phyloP scores from a whole-genome alignment of 106 monocot genomes.

The Acorus gramineus region DNA sequence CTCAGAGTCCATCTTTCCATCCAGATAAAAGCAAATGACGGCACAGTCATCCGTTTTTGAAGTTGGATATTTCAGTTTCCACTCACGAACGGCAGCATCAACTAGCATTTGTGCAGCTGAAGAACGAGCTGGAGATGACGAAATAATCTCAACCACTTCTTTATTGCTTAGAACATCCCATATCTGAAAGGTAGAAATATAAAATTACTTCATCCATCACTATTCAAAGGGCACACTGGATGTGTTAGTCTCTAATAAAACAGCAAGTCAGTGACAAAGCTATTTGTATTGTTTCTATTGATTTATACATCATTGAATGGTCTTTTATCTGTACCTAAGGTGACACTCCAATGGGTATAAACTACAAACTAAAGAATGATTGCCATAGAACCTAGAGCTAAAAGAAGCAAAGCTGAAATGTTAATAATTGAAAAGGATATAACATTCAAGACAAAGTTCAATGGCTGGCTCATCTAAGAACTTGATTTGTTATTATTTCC shows the following conservation, averaged over 20 bases:
- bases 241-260: not conserved
- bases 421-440: too few relatives aligned
- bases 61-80: constrained; percentile 39
- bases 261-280: too few relatives aligned
- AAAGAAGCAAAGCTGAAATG: too few relatives aligned
- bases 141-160: constrained; percentile 32
- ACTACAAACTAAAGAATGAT: too few relatives aligned
- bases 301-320: too few relatives aligned
- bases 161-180: constrained; percentile 43
- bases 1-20: constrained; percentile 16
- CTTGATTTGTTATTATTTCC: too few relatives aligned
- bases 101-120: constrained; percentile 25
- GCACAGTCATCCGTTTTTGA: constrained; percentile 45
- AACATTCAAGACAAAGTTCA: too few relatives aligned
- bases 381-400: too few relatives aligned
- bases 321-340: too few relatives aligned
- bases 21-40: constrained; percentile 37
- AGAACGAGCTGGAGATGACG: constrained; percentile 21
- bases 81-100: constrained; percentile 29
- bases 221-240: not conserved
- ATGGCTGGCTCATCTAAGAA: too few relatives aligned
- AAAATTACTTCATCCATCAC: not conserved
- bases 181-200: constrained; percentile 13
- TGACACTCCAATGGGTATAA: too few relatives aligned
- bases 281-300: too few relatives aligned